These are phyloP conservation scores for Gossypium raimondii DNA, from an alignment of 345 rosid genomes.

Conservation along the genomic window DNA sequence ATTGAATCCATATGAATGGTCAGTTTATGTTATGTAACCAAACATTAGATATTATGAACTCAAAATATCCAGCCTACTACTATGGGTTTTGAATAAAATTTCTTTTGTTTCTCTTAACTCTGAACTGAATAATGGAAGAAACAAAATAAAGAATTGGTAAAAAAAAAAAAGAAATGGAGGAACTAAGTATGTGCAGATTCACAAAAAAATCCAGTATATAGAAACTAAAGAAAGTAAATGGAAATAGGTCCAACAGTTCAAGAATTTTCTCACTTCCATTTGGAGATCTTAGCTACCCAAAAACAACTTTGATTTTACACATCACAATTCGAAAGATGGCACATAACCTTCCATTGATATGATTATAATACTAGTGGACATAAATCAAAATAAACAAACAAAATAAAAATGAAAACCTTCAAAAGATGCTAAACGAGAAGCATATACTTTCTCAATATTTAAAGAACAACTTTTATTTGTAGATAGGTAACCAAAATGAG, in stretches of 20 bases:
- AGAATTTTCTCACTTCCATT: neutral
- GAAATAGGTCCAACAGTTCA: neutral
- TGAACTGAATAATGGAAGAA: no score
- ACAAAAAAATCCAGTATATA: no score
- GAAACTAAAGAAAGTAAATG: no score
- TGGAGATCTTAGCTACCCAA: neutral
- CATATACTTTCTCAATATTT: neutral
- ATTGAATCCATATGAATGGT: no score
- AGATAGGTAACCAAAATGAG: neutral
- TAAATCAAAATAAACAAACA: constrained; percentile 13
- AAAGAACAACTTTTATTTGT: neutral
- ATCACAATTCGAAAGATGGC: neutral
- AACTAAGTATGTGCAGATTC: no score
- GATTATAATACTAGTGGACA: neutral
- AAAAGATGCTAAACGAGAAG: neutral
- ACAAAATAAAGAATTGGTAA: no score
- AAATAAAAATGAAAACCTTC: neutral
- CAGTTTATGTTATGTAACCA: no score
- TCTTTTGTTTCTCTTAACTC: no score
- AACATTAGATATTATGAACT: no score
- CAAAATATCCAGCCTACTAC: no score
- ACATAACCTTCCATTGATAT: neutral
- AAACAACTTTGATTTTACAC: neutral
- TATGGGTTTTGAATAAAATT: no score
- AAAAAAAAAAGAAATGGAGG: no score